These are phyloP conservation scores for Boechera divaricarpa DNA, from an alignment of 345 rosid species.

Conservation along the genomic window DNA sequence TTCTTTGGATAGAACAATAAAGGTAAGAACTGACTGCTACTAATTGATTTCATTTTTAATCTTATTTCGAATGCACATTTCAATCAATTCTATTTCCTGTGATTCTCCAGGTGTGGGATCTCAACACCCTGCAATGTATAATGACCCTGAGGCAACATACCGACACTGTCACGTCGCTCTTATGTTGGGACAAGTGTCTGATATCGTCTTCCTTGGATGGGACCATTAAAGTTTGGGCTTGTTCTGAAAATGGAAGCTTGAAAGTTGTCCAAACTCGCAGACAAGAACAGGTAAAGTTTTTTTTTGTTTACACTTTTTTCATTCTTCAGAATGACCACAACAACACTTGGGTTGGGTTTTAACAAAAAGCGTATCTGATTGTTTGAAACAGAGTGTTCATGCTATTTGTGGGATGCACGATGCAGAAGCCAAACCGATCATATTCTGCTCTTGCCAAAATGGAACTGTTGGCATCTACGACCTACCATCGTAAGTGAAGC, in stretches of 20 bases:
- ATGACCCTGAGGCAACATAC: constrained; percentile 54
- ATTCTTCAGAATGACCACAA: not conserved
- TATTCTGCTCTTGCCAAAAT: constrained; percentile 53
- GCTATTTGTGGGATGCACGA: constrained; percentile 52
- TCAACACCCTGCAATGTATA: constrained; percentile 47
- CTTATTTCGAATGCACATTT: not conserved
- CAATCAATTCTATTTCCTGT: not conserved
- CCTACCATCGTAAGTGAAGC: constrained; percentile 55
- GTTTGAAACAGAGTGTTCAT: constrained; percentile 49
- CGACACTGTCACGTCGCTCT: constrained; percentile 58
- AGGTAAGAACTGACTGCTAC: constrained; percentile 34
- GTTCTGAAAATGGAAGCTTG: constrained; percentile 37
- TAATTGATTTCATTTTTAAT: constrained; percentile 45
- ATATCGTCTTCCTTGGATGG: constrained; percentile 63
- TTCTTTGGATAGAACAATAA: constrained; percentile 55
- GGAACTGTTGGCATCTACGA: constrained; percentile 48
- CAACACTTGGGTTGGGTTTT: not conserved
- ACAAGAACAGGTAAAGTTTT: constrained; percentile 43
- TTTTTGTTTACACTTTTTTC: not conserved
- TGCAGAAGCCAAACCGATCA: constrained; percentile 51
- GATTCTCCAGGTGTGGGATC: constrained; percentile 62
- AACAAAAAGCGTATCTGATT: not conserved
- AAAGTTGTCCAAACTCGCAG: constrained; percentile 45
- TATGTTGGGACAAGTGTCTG: constrained; percentile 63
- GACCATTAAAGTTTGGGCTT: constrained; percentile 60